These are phyloP conservation scores for Nothophaeocryptopus gaeumannii DNA, from an alignment of 2,329 filamentous ascomycete genomes.

Conservation along the genomic window DNA sequence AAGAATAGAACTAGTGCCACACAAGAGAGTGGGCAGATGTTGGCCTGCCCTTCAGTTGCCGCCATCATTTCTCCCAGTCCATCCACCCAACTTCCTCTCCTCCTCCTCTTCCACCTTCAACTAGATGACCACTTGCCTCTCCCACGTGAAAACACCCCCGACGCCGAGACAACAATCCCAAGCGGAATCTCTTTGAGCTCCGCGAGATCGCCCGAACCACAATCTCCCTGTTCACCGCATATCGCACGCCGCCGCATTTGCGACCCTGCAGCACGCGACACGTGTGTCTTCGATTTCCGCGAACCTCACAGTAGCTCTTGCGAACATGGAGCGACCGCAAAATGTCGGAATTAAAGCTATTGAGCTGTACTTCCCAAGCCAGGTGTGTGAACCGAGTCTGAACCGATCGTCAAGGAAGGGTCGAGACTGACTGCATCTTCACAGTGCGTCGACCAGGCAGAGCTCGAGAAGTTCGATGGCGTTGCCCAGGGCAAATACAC, in stretches of 20 bases:
- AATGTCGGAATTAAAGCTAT: slow-evolving; percentile 56
- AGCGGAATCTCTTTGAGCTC: slow-evolving; percentile 10
- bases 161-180: slow-evolving; percentile 9
- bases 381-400: slow-evolving; percentile 38
- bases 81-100: not conserved
- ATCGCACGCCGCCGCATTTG: slow-evolving; percentile 7
- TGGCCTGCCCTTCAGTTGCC: no score
- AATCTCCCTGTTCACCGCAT: slow-evolving; percentile 6
- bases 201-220: not conserved
- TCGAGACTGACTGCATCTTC: slow-evolving; percentile 17
- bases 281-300: not conserved
- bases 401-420: not conserved
- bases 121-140: not conserved
- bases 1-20: no score
- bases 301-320: slow-evolving; percentile 3
- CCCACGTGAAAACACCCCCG: not conserved
- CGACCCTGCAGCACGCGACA: slow-evolving; percentile 2
- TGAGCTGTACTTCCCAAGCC: slow-evolving; percentile 55
- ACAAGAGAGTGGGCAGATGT: no score
- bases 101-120: not conserved
- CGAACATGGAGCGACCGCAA: slow-evolving; percentile 33
- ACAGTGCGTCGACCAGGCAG: slow-evolving; percentile 53
- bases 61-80: not conserved
- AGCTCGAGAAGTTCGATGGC: slow-evolving; percentile 56
- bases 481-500: slow-evolving; percentile 53